These are phyloP conservation scores for Colletotrichum brevisporum DNA, from an alignment of 2,329 filamentous ascomycete species.

Conservation along the genomic window DNA sequence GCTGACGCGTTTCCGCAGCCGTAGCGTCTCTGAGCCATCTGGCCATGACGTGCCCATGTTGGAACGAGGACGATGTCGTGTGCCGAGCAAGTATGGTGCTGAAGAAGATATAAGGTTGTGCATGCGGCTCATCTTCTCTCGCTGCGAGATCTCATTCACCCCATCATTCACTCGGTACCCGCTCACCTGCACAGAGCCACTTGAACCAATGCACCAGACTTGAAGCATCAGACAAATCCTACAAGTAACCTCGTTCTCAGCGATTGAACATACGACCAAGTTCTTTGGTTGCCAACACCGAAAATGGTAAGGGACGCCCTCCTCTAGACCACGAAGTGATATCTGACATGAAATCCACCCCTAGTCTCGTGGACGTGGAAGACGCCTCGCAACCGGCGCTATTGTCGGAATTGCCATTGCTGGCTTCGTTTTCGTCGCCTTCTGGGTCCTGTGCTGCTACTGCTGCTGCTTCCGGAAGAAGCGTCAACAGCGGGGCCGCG, in stretches of 20 bases:
- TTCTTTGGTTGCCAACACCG: neutral
- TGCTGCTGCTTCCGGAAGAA: slow-evolving; percentile 41
- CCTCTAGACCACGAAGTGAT: no score
- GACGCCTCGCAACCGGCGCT: slow-evolving; percentile 40
- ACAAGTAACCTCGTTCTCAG: no score
- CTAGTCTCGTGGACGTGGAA: slow-evolving; percentile 31
- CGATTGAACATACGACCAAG: neutral
- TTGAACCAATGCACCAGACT: no score
- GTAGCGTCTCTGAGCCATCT: slow-evolving; percentile 27
- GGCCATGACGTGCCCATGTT: slow-evolving; percentile 15
- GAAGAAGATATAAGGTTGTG: slow-evolving; percentile 1
- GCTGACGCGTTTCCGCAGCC: slow-evolving; percentile 29
- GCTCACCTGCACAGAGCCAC: neutral
- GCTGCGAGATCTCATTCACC: neutral
- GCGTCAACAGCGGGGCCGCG: slow-evolving; percentile 23
- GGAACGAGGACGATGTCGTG: slow-evolving; percentile 16
- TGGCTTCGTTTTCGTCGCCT: slow-evolving; percentile 33
- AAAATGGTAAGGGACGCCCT: slow-evolving; percentile 13
- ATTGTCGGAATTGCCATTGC: slow-evolving; percentile 41
- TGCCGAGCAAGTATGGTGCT: slow-evolving; percentile 4
- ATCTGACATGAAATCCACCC: neutral
- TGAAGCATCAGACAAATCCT: no score
- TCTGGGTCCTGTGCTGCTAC: slow-evolving; percentile 35
- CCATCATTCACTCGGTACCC: neutral
- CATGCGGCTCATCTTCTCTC: neutral